Percentiles rank a stretch among this genome's conserved stretches.
phyloP scores from a whole-genome alignment of 2,329 filamentous ascomycete species.

The Daldinia sp. region DNA sequence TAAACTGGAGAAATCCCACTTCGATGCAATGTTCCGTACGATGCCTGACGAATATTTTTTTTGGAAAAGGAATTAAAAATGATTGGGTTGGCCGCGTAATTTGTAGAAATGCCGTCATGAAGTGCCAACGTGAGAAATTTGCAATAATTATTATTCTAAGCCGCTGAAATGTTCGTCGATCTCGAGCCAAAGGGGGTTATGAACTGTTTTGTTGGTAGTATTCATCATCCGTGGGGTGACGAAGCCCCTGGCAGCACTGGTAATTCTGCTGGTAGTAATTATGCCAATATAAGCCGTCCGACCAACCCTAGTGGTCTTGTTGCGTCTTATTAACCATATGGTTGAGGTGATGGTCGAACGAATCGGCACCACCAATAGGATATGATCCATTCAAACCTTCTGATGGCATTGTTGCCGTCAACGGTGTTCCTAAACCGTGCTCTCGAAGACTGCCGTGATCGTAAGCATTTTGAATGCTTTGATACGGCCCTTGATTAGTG shows the following conservation, averaged over 20 bases:
- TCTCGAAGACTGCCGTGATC: conserved; percentile 43
- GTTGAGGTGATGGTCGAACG: conserved; percentile 35
- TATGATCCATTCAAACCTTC: conserved; percentile 42
- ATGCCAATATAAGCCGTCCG: not conserved
- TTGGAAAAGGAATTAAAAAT: conserved; percentile 22
- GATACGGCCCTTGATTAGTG: conserved; percentile 39
- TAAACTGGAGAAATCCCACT: conserved; percentile 24
- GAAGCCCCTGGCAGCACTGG: too few relatives aligned
- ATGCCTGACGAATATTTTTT: conserved; percentile 32
- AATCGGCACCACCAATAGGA: conserved; percentile 27
- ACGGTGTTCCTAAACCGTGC: conserved; percentile 41
- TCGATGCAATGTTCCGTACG: conserved; percentile 38
- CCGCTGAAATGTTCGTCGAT: conserved; percentile 15
- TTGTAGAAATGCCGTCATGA: conserved; percentile 26
- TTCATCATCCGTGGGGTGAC: not conserved
- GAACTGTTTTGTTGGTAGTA: not conserved
- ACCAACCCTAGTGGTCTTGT: conserved; percentile 27
- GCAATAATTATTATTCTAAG: conserved; percentile 21
- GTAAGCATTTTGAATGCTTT: conserved; percentile 40
- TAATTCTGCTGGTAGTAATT: conserved; percentile 5
- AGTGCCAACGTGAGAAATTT: conserved; percentile 20
- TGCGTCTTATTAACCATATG: conserved; percentile 42
- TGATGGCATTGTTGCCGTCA: conserved; percentile 44
- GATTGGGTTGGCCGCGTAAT: conserved; percentile 24
- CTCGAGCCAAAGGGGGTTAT: conserved; percentile 8